Percentiles rank a stretch among this genome's conserved stretches.
Conservation (phyloP, 2,329 filamentous ascomycete species). For the Colletotrichum euphorbiae region DNA sequence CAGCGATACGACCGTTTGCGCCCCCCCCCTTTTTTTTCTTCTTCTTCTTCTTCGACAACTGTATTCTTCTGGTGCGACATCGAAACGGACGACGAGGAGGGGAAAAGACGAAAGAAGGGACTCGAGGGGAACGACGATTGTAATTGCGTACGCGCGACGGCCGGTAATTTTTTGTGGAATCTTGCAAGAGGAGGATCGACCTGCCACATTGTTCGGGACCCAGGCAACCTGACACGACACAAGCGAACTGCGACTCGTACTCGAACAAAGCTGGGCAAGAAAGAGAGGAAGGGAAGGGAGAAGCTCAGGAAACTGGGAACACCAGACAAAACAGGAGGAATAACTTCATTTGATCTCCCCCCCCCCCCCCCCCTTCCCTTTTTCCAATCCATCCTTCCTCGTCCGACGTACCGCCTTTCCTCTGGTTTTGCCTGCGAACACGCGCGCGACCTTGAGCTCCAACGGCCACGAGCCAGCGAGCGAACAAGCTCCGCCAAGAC, state of each 20-base stretch:
- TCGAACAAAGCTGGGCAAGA: neutral
- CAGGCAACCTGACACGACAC: slow-evolving; percentile 1
- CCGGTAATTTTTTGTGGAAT: slow-evolving; percentile 23
- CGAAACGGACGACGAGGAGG: neutral
- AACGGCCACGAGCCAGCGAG: slow-evolving; percentile 21
- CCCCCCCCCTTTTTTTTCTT: neutral
- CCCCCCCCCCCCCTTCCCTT: neutral
- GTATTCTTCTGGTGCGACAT: slow-evolving; percentile 1
- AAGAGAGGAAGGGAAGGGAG: neutral
- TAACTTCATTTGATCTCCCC: neutral
- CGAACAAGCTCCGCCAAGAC: slow-evolving; percentile 34
- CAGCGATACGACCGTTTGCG: neutral
- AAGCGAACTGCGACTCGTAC: neutral
- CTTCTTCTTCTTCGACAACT: neutral
- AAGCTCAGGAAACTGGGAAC: neutral
- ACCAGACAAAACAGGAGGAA: slow-evolving; percentile 8
- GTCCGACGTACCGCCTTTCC: neutral
- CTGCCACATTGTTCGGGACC: slow-evolving; percentile 18
- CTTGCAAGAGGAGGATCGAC: slow-evolving; percentile 36
- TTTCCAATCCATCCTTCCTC: neutral
- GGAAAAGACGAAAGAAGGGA: neutral
- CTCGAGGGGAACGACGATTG: slow-evolving; percentile 6
- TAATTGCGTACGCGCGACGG: slow-evolving; percentile 15
- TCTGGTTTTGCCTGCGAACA: neutral
- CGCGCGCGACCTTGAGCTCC: slow-evolving; percentile 7